phyloP scores from a whole-genome alignment of 176 grass and related monocot species.

The Areca catechu region DNA sequence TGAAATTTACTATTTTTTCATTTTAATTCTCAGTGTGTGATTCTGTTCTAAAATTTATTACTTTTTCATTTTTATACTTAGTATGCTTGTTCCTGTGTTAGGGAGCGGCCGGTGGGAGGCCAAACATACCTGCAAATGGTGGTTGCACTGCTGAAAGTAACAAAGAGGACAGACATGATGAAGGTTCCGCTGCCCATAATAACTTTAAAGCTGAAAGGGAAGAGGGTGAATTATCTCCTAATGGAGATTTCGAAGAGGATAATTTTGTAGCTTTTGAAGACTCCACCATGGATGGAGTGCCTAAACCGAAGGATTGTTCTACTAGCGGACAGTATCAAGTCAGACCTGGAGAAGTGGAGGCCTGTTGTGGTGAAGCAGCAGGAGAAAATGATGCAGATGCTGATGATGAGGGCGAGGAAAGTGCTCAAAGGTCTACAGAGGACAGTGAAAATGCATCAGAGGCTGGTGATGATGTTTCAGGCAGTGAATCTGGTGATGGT shows the following conservation, averaged over 20 bases:
- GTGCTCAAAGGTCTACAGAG: slow-evolving; percentile 79
- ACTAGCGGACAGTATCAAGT: slow-evolving; percentile 38
- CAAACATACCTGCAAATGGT: slow-evolving; percentile 34
- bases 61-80: background rate
- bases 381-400: slow-evolving; percentile 83
- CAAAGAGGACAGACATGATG: slow-evolving; percentile 35
- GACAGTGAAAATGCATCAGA: slow-evolving; percentile 95
- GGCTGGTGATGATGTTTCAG: slow-evolving; percentile 80
- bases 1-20: background rate
- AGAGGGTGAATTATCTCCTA: slow-evolving; percentile 96
- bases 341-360: slow-evolving; percentile 38
- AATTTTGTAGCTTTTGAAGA: slow-evolving; percentile 74
- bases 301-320: slow-evolving; percentile 52
- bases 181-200: slow-evolving; percentile 36
- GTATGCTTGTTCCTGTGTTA: background rate
- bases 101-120: slow-evolving; percentile 27
- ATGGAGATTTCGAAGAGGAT: slow-evolving; percentile 90
- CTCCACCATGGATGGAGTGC: slow-evolving; percentile 13
- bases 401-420: slow-evolving; percentile 90
- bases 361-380: slow-evolving; percentile 39
- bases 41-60: too few species aligned
- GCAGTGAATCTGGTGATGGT: slow-evolving; percentile 86
- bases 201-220: slow-evolving; percentile 84
- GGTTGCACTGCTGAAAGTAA: slow-evolving; percentile 32
- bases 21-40: background rate